A percentile compares a stretch with the other conserved stretches of the same genome.
These are phyloP conservation scores for Penicillium palitans DNA, from an alignment of 2,329 filamentous ascomycete genomes.

Conservation along the genomic window DNA sequence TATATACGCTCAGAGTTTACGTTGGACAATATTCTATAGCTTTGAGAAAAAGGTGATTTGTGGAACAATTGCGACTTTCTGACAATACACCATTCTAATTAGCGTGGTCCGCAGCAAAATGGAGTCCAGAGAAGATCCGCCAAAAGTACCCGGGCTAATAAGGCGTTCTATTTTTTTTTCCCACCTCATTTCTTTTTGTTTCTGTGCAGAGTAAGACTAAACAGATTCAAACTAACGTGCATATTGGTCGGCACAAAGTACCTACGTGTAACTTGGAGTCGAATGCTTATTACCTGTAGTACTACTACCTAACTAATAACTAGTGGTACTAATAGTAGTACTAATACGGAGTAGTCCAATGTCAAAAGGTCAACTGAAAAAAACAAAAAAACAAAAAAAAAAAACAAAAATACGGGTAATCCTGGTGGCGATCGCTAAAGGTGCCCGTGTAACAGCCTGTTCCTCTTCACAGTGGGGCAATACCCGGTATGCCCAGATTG, in stretches of 20 bases:
- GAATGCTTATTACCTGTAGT: background rate
- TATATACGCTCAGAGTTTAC: background rate
- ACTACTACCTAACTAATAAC: no score
- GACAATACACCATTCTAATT: slow-evolving; percentile 2
- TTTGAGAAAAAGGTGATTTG: slow-evolving; percentile 8
- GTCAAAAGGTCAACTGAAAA: background rate
- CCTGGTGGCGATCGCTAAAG: slow-evolving; percentile 36
- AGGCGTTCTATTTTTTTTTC: background rate
- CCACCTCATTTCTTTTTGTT: background rate
- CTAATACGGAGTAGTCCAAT: background rate
- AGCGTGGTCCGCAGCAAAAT: slow-evolving; percentile 6
- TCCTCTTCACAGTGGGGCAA: slow-evolving; percentile 21
- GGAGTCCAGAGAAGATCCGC: background rate
- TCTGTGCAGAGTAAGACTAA: background rate
- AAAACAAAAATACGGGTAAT: slow-evolving; percentile 24
- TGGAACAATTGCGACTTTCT: slow-evolving; percentile 13
- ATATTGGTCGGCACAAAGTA: slow-evolving; percentile 5
- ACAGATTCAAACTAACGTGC: background rate
- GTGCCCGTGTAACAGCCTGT: slow-evolving; percentile 7
- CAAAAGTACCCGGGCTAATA: slow-evolving; percentile 4
- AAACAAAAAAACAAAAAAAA: background rate
- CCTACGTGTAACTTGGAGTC: background rate
- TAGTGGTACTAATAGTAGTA: no score
- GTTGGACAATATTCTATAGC: background rate
- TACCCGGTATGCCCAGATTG: background rate